These are phyloP conservation scores for Paxillus involutus DNA, from an alignment of 768 basidiomycete species.

Conservation along the genomic window DNA sequence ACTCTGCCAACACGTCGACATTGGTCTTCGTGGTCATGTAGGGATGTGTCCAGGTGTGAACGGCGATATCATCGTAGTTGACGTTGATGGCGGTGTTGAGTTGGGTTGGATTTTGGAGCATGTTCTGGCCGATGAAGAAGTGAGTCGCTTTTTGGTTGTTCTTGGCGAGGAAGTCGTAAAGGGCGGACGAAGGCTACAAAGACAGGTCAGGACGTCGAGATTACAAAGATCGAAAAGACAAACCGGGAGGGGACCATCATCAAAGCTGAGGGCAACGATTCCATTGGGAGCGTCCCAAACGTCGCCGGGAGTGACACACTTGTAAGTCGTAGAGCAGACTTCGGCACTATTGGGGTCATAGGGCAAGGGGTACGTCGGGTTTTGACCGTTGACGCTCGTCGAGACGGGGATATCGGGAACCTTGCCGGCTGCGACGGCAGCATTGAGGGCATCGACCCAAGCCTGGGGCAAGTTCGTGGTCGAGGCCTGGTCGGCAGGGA, in stretches of 20 bases:
- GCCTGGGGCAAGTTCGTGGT: slow-evolving; percentile 51
- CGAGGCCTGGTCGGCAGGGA: slow-evolving; percentile 55
- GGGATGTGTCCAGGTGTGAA: slow-evolving; percentile 66
- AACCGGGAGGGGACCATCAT: slow-evolving; percentile 73
- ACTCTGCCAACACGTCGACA: slow-evolving; percentile 60
- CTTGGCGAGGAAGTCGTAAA: slow-evolving; percentile 67
- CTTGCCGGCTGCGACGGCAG: slow-evolving; percentile 63
- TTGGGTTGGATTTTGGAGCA: slow-evolving; percentile 52
- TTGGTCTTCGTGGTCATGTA: slow-evolving; percentile 81
- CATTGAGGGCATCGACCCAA: slow-evolving; percentile 73
- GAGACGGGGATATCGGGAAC: slow-evolving; percentile 70
- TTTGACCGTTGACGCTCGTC: slow-evolving; percentile 30
- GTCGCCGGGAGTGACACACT: slow-evolving; percentile 61
- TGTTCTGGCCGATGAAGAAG: slow-evolving; percentile 86
- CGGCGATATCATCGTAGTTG: slow-evolving; percentile 38
- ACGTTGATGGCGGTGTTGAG: slow-evolving; percentile 54
- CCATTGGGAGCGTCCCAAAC: slow-evolving; percentile 79
- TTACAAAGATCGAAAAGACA: slow-evolving; percentile 7
- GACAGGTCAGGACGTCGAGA: slow-evolving; percentile 1
- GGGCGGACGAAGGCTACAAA: slow-evolving; percentile 37
- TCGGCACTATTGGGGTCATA: slow-evolving; percentile 42
- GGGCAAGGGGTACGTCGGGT: slow-evolving; percentile 39
- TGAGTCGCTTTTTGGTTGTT: slow-evolving; percentile 77
- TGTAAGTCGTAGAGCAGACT: slow-evolving; percentile 78
- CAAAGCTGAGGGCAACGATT: slow-evolving; percentile 65